Conservation (phyloP, 2,329 filamentous ascomycete genomes). For the Penicillium sp. region DNA sequence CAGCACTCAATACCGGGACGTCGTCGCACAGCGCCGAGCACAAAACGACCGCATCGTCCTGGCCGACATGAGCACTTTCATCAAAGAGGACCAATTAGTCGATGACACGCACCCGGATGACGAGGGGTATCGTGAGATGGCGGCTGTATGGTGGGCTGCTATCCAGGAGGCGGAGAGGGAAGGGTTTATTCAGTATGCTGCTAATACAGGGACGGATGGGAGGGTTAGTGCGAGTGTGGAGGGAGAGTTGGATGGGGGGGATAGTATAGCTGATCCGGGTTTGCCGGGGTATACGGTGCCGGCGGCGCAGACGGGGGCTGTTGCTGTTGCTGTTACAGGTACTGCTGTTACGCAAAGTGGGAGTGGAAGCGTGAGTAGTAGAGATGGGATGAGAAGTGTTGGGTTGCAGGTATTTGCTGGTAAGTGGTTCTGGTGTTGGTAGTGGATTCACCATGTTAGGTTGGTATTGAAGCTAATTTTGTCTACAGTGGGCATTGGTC, state of each 20-base stretch:
- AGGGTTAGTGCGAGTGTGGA: constrained; percentile 14
- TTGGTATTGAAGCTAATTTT: neutral
- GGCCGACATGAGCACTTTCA: constrained; percentile 36
- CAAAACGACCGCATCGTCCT: constrained; percentile 32
- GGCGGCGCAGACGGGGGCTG: constrained; percentile 13
- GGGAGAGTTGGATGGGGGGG: constrained; percentile 12
- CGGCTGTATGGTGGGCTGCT: constrained; percentile 37
- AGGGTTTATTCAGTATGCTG: constrained; percentile 20
- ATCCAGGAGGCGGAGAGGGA: constrained; percentile 29
- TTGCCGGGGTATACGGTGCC: constrained; percentile 19
- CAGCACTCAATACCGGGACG: constrained; percentile 35
- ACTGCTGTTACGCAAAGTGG: neutral
- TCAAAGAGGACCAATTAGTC: constrained; percentile 25
- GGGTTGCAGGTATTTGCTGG: neutral
- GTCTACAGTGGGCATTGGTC: neutral
- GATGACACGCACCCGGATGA: constrained; percentile 36
- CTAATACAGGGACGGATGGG: neutral
- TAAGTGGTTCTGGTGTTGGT: neutral
- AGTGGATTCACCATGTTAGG: neutral
- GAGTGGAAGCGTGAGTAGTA: neutral
- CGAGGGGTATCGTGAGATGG: constrained; percentile 36
- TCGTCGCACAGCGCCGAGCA: constrained; percentile 31
- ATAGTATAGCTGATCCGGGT: constrained; percentile 16
- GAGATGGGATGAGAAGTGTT: neutral
- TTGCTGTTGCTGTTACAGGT: too few species aligned